These are phyloP conservation scores for Fusarium haematococcum DNA, from an alignment of 2,329 filamentous ascomycete genomes.

Conservation along the genomic window DNA sequence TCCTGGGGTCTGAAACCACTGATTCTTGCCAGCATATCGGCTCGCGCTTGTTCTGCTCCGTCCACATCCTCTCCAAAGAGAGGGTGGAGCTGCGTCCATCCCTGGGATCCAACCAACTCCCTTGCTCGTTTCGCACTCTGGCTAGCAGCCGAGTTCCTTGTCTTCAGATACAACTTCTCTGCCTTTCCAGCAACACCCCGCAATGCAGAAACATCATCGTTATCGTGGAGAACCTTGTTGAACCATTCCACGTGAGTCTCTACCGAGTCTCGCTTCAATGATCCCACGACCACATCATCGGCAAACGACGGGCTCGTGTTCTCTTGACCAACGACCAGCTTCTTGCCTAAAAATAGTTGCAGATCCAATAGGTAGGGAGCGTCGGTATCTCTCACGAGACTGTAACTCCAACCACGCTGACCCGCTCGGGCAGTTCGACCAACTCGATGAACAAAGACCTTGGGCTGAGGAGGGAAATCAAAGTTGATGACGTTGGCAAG, in stretches of 20 bases:
- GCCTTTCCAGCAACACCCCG: slow-evolving; percentile 84
- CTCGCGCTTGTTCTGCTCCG: slow-evolving; percentile 76
- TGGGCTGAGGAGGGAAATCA: slow-evolving; percentile 96
- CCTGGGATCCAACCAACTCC: slow-evolving; percentile 76
- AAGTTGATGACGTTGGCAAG: slow-evolving; percentile 99
- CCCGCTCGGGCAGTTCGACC: slow-evolving; percentile 96
- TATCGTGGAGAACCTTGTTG: slow-evolving; percentile 80
- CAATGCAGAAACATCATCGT: slow-evolving; percentile 78
- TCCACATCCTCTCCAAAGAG: slow-evolving; percentile 80
- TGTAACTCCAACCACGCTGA: slow-evolving; percentile 94
- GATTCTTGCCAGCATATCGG: slow-evolving; percentile 89
- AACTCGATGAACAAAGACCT: slow-evolving; percentile 96
- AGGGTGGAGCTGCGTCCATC: slow-evolving; percentile 80
- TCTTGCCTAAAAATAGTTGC: slow-evolving; percentile 92
- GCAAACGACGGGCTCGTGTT: slow-evolving; percentile 75
- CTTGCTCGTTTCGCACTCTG: slow-evolving; percentile 92
- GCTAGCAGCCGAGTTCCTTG: slow-evolving; percentile 87
- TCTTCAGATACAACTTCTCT: slow-evolving; percentile 91
- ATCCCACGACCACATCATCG: slow-evolving; percentile 85
- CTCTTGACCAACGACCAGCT: slow-evolving; percentile 79
- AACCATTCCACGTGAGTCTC: slow-evolving; percentile 86
- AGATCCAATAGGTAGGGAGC: slow-evolving; percentile 93
- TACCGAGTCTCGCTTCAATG: slow-evolving; percentile 77
- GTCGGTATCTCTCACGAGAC: slow-evolving; percentile 87
- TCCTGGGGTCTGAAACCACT: slow-evolving; percentile 90